Evolutionary conservation across 495 filamentous ascomycete species (phyloP), one percentile per base, ranked within the genome.

Genomic region (Hypoxylon fuscum): DNA sequence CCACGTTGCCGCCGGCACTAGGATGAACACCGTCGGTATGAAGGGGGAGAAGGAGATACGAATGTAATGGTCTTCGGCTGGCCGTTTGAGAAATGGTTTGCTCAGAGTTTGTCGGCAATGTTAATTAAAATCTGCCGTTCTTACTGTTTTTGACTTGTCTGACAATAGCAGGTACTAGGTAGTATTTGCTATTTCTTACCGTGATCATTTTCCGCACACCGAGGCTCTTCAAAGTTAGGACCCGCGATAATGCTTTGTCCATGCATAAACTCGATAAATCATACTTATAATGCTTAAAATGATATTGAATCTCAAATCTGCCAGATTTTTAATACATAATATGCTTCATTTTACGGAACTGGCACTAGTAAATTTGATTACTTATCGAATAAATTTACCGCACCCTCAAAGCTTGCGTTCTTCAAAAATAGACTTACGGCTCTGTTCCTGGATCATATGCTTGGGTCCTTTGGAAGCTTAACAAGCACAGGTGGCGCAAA

Each of bases 1-100:
- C 56, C 62, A 66, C 37, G 43, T 61, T 62, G 63, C 63, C 56
- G 63, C 46, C 63, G 56, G 63, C 52, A 61, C 42, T 48, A 31
- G 22, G 41, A 27, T 20, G 49, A 52, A 46, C 37, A 41, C 15
- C 29, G 23, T 27, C 23, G 9, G 21, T 11, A 22, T 49, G 5
- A 17, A 48, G 15, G 41, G 21, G 10, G 18, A 46, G n/a, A 21
- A n/a, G n/a, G n/a, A 37, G 29, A 56, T 47, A 20, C 23, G 43
- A 52, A 11, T 40, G 32, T 38, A 31, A 18, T 32, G 5, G 10
- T 40, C 52, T 52, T 59, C 31, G 55, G 17, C 32, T 58, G 43
- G 43, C 25, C 47, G 46, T 42, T 27, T 34, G 27, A 32, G 21
- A 23, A 42, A 22, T 8, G 18, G 52, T 52, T 56, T 56, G 52